phyloP scores from a whole-genome alignment of 441 rosid genomes.

The Pelargonium fulgidum region DNA sequence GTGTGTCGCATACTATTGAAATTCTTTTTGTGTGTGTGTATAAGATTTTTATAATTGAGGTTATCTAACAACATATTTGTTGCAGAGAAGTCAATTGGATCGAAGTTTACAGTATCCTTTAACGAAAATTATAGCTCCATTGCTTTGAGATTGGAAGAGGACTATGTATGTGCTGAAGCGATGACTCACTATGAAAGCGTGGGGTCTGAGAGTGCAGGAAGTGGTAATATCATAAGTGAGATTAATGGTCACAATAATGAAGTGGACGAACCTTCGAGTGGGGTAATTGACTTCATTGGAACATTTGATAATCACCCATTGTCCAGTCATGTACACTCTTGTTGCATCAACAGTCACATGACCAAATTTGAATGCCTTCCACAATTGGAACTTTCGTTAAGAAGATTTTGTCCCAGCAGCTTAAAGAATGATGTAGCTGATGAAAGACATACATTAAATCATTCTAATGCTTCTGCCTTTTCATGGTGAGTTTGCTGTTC shows the following conservation, averaged over 20 bases:
- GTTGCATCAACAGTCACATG: conserved; percentile 18
- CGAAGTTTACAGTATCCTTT: background rate
- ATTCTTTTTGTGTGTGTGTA: background rate
- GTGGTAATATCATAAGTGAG: conserved; percentile 24
- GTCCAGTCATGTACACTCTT: conserved; percentile 4
- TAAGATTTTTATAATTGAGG: background rate
- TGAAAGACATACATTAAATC: conserved; percentile 46
- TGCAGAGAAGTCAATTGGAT: background rate
- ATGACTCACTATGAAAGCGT: background rate
- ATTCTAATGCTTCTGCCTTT: conserved; percentile 75
- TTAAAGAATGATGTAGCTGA: conserved; percentile 32
- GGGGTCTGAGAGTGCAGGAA: conserved; percentile 7
- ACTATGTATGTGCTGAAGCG: background rate
- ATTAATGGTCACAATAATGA: conserved; percentile 20
- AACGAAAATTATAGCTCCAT: background rate
- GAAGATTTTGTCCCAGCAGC: conserved; percentile 35
- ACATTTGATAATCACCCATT: conserved; percentile 31
- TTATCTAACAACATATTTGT: background rate
- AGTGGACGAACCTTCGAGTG: conserved; percentile 30
- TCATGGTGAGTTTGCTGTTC: conserved; percentile 42
- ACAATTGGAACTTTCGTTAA: conserved; percentile 67
- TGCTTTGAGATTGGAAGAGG: background rate
- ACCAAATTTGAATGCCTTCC: conserved; percentile 37
- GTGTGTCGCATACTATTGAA: background rate
- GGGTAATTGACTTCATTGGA: conserved; percentile 76